Conservation (phyloP, 352 stramenopile species). For the Blastocystis sp. region DNA sequence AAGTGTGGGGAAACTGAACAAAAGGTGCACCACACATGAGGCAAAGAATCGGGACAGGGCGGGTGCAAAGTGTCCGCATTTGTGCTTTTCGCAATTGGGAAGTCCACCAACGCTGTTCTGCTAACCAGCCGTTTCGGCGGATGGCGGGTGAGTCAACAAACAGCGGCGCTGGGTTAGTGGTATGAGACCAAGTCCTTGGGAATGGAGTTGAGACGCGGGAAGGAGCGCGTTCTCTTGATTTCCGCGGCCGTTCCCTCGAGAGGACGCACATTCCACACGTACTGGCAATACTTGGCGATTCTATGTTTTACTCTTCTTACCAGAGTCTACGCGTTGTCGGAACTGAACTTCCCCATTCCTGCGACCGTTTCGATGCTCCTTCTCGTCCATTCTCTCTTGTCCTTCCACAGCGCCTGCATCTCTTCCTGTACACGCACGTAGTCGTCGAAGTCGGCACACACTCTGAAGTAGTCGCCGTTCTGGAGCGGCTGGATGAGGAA, state of each 20-base stretch:
- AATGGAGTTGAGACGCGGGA: slow-evolving; percentile 58
- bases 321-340: slow-evolving; percentile 26
- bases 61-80: background rate
- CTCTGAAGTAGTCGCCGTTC: slow-evolving; percentile 73
- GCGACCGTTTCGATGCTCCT: slow-evolving; percentile 74
- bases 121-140: background rate
- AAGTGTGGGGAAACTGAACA: slow-evolving; percentile 41
- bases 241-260: background rate
- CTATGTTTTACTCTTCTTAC: background rate
- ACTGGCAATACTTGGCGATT: slow-evolving; percentile 45
- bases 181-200: slow-evolving; percentile 35
- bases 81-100: too few species aligned
- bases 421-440: slow-evolving; percentile 42
- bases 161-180: background rate
- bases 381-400: slow-evolving; percentile 73
- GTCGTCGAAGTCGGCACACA: slow-evolving; percentile 60
- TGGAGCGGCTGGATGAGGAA: slow-evolving; percentile 32
- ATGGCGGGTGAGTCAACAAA: slow-evolving; percentile 1
- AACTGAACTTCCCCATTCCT: slow-evolving; percentile 74
- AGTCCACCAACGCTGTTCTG: background rate
- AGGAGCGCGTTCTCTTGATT: slow-evolving; percentile 56
- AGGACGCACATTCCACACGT: slow-evolving; percentile 29
- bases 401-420: slow-evolving; percentile 66
- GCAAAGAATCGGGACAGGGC: background rate
- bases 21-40: background rate